Evolutionary conservation across 495 filamentous ascomycete species (phyloP), one percentile per base, ranked within the genome.

Genomic region (Elasticomyces elasticus): DNA sequence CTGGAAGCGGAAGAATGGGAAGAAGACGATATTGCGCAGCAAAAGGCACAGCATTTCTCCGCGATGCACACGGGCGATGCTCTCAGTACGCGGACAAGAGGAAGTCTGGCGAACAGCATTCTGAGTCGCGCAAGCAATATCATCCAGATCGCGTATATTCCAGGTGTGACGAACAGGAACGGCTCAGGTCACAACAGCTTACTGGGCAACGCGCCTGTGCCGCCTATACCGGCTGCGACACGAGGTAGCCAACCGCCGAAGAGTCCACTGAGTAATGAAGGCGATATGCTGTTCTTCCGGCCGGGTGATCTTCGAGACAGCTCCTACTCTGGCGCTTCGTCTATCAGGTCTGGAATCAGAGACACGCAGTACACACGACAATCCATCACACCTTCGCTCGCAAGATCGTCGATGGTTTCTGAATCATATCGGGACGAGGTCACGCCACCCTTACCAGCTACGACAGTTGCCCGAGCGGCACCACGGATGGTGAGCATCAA

Each of bases 131-230:
- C 92, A 41, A 96, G 91, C 55, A 97, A 98, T 71, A 87, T 98
- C 66, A 98, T 98, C 56, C 92, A 97, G 71, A 98, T 98, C 67
- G 92, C 94, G 41, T 98, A 96, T 68, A 96, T 98, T 59, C 92
- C 92, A 45, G 92, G 92, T 42, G 90, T 97, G 65, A 97, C 89
- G 51, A 96, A 96, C 70, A 79, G 92, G 43, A 89, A 89, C 3
- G 81, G 84, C 12, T 85, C 86, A 10, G 79, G 85, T 26, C 89
- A 86, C 0, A 88, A 89, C 9, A 83, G 82, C 30, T 72, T 87
- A n/a, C 77, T 94, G 30, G 54, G 47, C 20, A 83, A 94, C 17
- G 90, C 89, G 24, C 92, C 92, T 0, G 89, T 98, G 12, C 92
- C 92, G 42, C 89, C 92, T 25, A 84, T 97, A 58, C 91, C 92